Conservation (phyloP, 2,329 filamentous ascomycete genomes). For the Aspergillus proliferans region DNA sequence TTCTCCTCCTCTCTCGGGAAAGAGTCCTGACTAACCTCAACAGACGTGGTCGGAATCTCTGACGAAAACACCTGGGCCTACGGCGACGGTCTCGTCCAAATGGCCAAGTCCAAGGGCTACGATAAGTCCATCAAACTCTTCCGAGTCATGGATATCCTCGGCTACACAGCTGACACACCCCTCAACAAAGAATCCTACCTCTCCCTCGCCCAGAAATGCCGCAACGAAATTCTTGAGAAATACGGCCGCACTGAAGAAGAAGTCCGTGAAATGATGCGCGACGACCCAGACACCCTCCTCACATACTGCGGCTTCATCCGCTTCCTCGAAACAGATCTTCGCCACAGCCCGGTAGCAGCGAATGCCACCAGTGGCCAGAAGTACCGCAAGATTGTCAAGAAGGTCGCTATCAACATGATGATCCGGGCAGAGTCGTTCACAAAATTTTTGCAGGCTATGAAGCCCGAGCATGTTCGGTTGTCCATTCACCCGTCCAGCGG, state of each 20-base stretch:
- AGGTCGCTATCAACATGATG: slow-evolving; percentile 22
- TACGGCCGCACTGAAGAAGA: too few relatives aligned
- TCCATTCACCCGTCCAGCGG: slow-evolving; percentile 25
- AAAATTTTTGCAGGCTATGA: slow-evolving; percentile 20
- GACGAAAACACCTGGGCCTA: slow-evolving; percentile 40
- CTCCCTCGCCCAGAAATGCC: too few relatives aligned
- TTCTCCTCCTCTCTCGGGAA: background rate
- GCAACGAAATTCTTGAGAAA: too few relatives aligned
- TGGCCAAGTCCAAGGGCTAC: slow-evolving; percentile 25
- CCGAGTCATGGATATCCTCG: too few relatives aligned
- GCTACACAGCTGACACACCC: too few relatives aligned
- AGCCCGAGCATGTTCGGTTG: slow-evolving; percentile 23
- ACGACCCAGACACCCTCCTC: slow-evolving; percentile 15
- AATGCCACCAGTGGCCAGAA: slow-evolving; percentile 4
- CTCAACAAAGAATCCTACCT: too few relatives aligned
- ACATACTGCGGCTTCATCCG: slow-evolving; percentile 26
- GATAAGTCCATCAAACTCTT: too few relatives aligned
- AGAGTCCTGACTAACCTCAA: background rate
- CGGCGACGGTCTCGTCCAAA: slow-evolving; percentile 30
- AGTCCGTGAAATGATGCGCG: too few relatives aligned
- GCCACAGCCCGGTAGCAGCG: slow-evolving; percentile 4
- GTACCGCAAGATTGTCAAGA: slow-evolving; percentile 7
- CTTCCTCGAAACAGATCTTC: slow-evolving; percentile 21
- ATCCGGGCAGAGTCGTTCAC: slow-evolving; percentile 23
- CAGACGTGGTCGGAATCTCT: slow-evolving; percentile 37